phyloP scores from a whole-genome alignment of 1,284 basidiomycete genomes.

The Neotropicomus parvogracilis region DNA sequence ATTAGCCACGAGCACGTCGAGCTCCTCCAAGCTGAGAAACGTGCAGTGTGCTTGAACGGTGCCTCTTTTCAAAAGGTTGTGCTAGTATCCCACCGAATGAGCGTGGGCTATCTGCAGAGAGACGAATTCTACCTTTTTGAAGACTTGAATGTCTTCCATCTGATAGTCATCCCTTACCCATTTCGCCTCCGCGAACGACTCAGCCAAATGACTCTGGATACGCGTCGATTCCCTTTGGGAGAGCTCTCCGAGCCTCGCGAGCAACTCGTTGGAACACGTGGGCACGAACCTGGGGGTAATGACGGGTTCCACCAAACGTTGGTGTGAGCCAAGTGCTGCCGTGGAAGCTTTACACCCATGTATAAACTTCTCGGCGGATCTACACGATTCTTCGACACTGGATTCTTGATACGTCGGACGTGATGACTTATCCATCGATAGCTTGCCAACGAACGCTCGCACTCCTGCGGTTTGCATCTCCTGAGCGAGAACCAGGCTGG shows the following conservation, averaged over 20 bases:
- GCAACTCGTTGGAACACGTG: slow-evolving; percentile 67
- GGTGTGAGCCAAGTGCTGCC: slow-evolving; percentile 40
- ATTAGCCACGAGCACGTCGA: slow-evolving; percentile 47
- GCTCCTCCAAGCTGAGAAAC: slow-evolving; percentile 52
- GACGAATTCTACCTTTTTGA: slow-evolving; percentile 52
- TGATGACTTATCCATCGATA: slow-evolving; percentile 82
- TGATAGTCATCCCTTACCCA: slow-evolving; percentile 63
- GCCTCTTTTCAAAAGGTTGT: slow-evolving; percentile 54
- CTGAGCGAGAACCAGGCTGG: slow-evolving; percentile 69
- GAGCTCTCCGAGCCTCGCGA: slow-evolving; percentile 56
- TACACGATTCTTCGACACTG: slow-evolving; percentile 47
- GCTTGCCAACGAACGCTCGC: slow-evolving; percentile 76
- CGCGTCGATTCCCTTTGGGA: slow-evolving; percentile 43
- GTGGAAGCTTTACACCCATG: slow-evolving; percentile 44
- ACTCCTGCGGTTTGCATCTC: slow-evolving; percentile 70
- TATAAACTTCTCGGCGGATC: slow-evolving; percentile 55
- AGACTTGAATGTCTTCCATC: slow-evolving; percentile 67
- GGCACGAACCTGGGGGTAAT: slow-evolving; percentile 82
- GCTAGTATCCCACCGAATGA: slow-evolving; percentile 35
- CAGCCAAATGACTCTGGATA: slow-evolving; percentile 76
- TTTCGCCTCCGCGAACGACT: slow-evolving; percentile 68
- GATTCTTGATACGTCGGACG: slow-evolving; percentile 67
- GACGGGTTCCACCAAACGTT: slow-evolving; percentile 68
- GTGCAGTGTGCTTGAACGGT: slow-evolving; percentile 86
- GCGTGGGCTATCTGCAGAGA: not conserved